Evolutionary conservation across 192 early-diverging fungal genomes (phyloP).

Genomic region (Helicostylum pulchrum): DNA sequence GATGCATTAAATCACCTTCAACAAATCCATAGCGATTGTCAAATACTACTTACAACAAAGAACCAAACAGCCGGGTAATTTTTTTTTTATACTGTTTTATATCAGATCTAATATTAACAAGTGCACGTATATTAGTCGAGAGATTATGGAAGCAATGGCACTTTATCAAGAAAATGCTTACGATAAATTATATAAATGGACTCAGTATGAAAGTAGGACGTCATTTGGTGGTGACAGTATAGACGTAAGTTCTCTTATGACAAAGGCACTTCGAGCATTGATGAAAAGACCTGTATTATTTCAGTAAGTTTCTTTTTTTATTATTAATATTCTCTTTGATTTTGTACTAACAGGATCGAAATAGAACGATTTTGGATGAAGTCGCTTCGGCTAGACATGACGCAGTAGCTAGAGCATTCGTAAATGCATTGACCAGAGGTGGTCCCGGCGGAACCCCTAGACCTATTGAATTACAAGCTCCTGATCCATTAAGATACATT

Average conservation of each 20-base stretch:
- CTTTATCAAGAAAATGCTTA: conserved; percentile 70
- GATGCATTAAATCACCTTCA: conserved; percentile 63
- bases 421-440: conserved; percentile 72
- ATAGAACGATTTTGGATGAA: conserved; percentile 70
- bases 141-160: conserved; percentile 76
- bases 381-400: conserved; percentile 63
- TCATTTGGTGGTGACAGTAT: conserved; percentile 65
- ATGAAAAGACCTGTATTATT: conserved; percentile 72
- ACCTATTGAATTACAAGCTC: conserved; percentile 92
- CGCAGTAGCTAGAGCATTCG: conserved; percentile 64
- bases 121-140: conserved; percentile 38
- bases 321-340: neutral
- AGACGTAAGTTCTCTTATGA: conserved; percentile 61
- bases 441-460: conserved; percentile 74
- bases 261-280: conserved; percentile 63
- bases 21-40: conserved; percentile 71
- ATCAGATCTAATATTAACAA: too few relatives aligned
- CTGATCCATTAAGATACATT: conserved; percentile 86
- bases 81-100: neutral
- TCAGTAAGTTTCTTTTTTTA: conserved; percentile 47
- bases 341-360: too few relatives aligned
- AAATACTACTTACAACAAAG: conserved; percentile 67
- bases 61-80: conserved; percentile 72
- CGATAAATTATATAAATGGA: conserved; percentile 75
- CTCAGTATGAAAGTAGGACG: conserved; percentile 59